Conservation (phyloP, 352 stramenopile species). For the Globisporangium carolinianum region DNA sequence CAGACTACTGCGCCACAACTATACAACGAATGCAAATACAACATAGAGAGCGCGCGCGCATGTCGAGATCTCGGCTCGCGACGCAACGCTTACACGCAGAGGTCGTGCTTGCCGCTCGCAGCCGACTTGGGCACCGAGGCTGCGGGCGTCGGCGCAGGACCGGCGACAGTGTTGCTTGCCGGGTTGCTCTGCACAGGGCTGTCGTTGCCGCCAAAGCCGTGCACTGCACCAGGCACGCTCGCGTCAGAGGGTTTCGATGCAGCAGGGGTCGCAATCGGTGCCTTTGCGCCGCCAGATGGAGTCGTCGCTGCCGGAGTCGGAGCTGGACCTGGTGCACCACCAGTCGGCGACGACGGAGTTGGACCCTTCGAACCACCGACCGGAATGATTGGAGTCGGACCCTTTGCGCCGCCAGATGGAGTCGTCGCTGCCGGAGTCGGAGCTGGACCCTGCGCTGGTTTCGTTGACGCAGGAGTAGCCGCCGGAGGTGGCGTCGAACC, state of each 20-base stretch:
- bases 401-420: background rate
- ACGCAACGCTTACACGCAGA: slow-evolving; percentile 8
- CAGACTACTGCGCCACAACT: background rate
- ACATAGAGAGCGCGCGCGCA: too few species aligned
- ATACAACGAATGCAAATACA: background rate
- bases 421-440: slow-evolving; percentile 4
- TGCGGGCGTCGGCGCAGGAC: slow-evolving; percentile 7
- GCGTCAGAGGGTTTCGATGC: slow-evolving; percentile 4
- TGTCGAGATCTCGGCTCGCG: too few species aligned
- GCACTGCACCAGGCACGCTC: slow-evolving; percentile 7
- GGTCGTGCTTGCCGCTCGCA: slow-evolving; percentile 6
- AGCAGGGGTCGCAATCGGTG: background rate
- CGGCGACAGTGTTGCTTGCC: background rate
- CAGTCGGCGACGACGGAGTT: slow-evolving; percentile 1
- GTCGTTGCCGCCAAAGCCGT: slow-evolving; percentile 7
- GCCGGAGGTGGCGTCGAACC: slow-evolving; percentile 1
- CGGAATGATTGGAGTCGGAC: background rate
- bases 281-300: background rate
- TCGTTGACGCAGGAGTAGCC: slow-evolving; percentile 2
- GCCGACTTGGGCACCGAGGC: slow-evolving; percentile 7
- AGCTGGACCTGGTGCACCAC: slow-evolving; percentile 1
- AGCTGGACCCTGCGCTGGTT: slow-evolving; percentile 1
- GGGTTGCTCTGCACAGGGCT: slow-evolving; percentile 3
- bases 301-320: slow-evolving; percentile 2
- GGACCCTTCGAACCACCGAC: slow-evolving; percentile 1